These are phyloP conservation scores for thale cress (Arabidopsis thaliana) DNA, from an alignment of 345 rosid genomes.

Conservation along the genomic window TAIR10.1 NC_003074.8:7815501-7816000, in stretches of 20 bases:
- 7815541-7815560: conserved; percentile 5
- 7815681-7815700: conserved; percentile 25
- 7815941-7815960: not conserved
- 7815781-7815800: conserved; percentile 12
- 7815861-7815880: conserved; percentile 55
- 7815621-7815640: conserved; percentile 8
- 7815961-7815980: not conserved
- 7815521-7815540: not conserved
- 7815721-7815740: conserved; percentile 16
- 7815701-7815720: conserved; percentile 32
- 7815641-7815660: conserved; percentile 28
- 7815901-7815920: not conserved
- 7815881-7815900: conserved; percentile 35
- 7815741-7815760: conserved; percentile 18
- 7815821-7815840: conserved; percentile 29
- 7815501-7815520: conserved; percentile 21
- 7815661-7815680: conserved; percentile 27
- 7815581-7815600: conserved; percentile 21
- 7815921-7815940: not conserved
- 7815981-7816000: not conserved
- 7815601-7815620: conserved; percentile 28
- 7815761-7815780: conserved; percentile 13
- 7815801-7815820: conserved; percentile 2
- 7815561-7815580: conserved; percentile 2
- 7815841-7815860: conserved; percentile 52